Conservation (phyloP, 2,329 filamentous ascomycete species). For the Tothia fuscella region DNA sequence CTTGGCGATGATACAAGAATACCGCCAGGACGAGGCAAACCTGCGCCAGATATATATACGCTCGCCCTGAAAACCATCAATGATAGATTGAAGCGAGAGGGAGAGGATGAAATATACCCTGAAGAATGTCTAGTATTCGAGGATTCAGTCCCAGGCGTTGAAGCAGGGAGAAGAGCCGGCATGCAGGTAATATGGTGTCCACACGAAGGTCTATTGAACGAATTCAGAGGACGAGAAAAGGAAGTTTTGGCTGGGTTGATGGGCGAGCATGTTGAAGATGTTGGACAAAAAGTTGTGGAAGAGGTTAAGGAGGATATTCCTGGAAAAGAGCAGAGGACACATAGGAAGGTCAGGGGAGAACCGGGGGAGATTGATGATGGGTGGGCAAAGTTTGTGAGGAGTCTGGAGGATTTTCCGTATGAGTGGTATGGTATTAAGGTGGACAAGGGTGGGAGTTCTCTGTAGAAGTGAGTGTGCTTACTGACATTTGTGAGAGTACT, state of each 20-base stretch:
- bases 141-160: constrained; percentile 85
- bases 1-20: constrained; percentile 79
- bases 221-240: constrained; percentile 64
- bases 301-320: constrained; percentile 26
- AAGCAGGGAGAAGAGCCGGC: constrained; percentile 77
- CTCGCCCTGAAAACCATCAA: constrained; percentile 81
- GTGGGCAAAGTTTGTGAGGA: constrained; percentile 41
- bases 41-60: constrained; percentile 86
- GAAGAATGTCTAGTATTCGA: constrained; percentile 95
- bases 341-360: constrained; percentile 31
- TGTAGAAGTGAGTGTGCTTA: no score
- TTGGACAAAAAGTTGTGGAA: constrained; percentile 23
- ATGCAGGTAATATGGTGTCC: constrained; percentile 95
- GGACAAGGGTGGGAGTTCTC: no score
- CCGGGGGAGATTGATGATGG: constrained; percentile 49
- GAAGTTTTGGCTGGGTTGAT: constrained; percentile 75
- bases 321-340: constrained; percentile 24
- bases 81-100: constrained; percentile 46
- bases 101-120: constrained; percentile 52
- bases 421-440: constrained; percentile 44
- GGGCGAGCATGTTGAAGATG: constrained; percentile 50
- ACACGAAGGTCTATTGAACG: constrained; percentile 63
- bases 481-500: no score
- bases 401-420: constrained; percentile 49
- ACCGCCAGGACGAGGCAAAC: constrained; percentile 72